A percentile compares a stretch with the other conserved stretches of the same genome.
Conservation (phyloP, 2,329 filamentous ascomycete genomes). For the Mycosphaerelloides madeirae region DNA sequence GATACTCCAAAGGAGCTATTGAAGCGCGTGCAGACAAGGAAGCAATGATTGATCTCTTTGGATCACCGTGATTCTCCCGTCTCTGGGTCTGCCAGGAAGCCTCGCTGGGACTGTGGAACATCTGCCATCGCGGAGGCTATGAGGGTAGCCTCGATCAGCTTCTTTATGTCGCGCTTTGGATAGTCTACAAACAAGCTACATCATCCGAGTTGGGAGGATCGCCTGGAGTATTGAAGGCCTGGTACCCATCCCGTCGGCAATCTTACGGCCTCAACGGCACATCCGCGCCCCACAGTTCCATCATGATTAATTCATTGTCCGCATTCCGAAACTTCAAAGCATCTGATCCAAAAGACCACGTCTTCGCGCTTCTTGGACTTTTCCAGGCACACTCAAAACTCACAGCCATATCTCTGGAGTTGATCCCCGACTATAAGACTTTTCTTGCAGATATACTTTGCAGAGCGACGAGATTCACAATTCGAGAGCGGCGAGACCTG, state of each 20-base stretch:
- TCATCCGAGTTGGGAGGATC: neutral
- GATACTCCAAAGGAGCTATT: neutral
- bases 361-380: conserved; percentile 1
- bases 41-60: neutral
- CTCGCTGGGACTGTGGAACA: neutral
- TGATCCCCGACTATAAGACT: neutral
- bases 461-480: neutral
- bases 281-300: neutral
- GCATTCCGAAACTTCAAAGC: neutral
- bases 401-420: neutral
- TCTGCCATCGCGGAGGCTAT: neutral
- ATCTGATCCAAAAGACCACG: neutral
- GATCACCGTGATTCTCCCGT: neutral
- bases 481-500: neutral
- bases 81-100: conserved; percentile 2
- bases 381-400: neutral
- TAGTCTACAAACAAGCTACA: neutral
- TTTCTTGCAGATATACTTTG: neutral
- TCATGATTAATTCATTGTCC: neutral
- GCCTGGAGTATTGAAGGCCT: neutral
- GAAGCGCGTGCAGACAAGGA: neutral
- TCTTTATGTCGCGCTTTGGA: neutral
- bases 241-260: neutral
- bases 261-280: neutral
- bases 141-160: neutral